Percentiles rank a stretch among this genome's conserved stretches.
Conservation (phyloP, 2,329 filamentous ascomycete genomes). For the Trichoderma oligosporum region DNA sequence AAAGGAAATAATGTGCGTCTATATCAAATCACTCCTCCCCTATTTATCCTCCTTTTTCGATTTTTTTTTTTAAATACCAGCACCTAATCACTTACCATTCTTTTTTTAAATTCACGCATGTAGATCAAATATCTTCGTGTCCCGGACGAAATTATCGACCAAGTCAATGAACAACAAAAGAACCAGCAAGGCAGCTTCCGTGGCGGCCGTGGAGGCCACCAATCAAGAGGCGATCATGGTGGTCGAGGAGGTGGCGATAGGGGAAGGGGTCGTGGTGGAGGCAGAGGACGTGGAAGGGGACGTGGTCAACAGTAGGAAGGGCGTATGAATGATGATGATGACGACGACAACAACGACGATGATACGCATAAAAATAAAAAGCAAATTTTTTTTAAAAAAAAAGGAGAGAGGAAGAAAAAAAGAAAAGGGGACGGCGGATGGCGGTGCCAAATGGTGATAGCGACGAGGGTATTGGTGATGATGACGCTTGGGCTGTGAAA, state of each 20-base stretch:
- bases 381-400: too few species aligned
- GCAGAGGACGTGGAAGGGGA: conserved; percentile 35
- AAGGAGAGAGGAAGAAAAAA: background rate
- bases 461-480: background rate
- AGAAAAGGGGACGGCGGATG: too few species aligned
- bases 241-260: conserved; percentile 49
- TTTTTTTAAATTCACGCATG: too few species aligned
- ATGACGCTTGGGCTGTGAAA: background rate
- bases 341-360: background rate
- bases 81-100: too few species aligned
- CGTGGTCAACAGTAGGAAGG: conserved; percentile 30
- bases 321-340: background rate
- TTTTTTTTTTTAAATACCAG: too few species aligned
- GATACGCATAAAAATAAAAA: background rate
- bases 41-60: background rate
- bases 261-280: conserved; percentile 38
- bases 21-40: background rate
- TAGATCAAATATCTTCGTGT: conserved; percentile 98
- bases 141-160: conserved; percentile 92
- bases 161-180: conserved; percentile 89
- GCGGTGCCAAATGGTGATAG: background rate
- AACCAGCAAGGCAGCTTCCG: conserved; percentile 60
- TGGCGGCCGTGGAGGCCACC: conserved; percentile 60
- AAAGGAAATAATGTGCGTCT: conserved; percentile 88
- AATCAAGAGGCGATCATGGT: conserved; percentile 56